Evolutionary conservation across 805 yeast species (phyloP).

Genomic region (Lipomyces sp.): DNA sequence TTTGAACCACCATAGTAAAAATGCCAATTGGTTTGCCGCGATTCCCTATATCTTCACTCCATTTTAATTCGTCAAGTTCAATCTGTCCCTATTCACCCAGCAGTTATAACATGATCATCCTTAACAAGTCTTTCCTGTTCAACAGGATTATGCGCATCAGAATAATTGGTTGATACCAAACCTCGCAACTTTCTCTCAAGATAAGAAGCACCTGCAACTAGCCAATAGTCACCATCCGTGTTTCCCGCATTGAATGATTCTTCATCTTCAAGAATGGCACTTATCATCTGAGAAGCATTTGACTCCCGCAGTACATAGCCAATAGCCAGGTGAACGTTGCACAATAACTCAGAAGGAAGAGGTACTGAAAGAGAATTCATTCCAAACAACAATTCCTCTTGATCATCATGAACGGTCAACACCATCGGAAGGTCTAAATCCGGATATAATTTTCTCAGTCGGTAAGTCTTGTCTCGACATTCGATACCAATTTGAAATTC

Average conservation of each 20-base stretch:
- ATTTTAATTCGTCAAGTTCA: no score
- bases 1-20: no score
- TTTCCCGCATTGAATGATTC: not conserved
- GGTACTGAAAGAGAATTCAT: not conserved
- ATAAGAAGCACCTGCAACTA: not conserved
- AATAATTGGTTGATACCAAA: not conserved
- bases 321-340: conserved; percentile 5
- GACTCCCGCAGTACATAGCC: not conserved
- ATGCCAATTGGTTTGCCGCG: no score
- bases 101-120: not conserved
- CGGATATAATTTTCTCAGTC: conserved; percentile 2
- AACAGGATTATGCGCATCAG: not conserved
- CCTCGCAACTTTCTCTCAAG: conserved; percentile 8
- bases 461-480: not conserved
- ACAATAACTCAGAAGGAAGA: not conserved
- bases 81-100: no score
- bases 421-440: not conserved
- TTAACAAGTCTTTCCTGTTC: not conserved
- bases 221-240: conserved; percentile 1
- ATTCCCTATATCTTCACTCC: no score
- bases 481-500: not conserved
- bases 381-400: not conserved
- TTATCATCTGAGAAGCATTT: not conserved
- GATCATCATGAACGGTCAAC: not conserved
- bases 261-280: conserved; percentile 1